Conservation (phyloP, 2,329 filamentous ascomycete genomes). For the Cryphonectria japonica region DNA sequence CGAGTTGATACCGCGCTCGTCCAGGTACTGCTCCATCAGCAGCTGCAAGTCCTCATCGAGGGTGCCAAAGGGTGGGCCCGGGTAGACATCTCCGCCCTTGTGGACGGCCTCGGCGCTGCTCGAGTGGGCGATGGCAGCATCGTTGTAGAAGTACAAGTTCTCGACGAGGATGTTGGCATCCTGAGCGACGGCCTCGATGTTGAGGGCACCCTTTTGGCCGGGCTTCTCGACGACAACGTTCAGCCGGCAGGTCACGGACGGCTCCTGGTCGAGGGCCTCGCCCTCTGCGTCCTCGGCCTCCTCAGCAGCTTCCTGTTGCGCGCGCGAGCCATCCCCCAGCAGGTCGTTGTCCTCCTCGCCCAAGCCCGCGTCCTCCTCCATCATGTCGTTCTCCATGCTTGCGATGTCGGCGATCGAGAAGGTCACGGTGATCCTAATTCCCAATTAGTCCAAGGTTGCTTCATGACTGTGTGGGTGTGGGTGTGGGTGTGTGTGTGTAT, state of each 20-base stretch:
- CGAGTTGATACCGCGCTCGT: conserved; percentile 90
- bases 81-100: conserved; percentile 77
- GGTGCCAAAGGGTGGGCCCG: conserved; percentile 89
- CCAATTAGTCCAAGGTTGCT: conserved; percentile 22
- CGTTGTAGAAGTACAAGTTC: conserved; percentile 85
- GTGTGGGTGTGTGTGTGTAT: not conserved
- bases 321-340: conserved; percentile 48
- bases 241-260: conserved; percentile 77
- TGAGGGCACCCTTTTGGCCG: conserved; percentile 74
- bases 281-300: conserved; percentile 53
- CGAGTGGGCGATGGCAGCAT: conserved; percentile 76
- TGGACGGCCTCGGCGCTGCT: conserved; percentile 77
- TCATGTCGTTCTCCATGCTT: conserved; percentile 60
- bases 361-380: conserved; percentile 59
- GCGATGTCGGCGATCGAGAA: conserved; percentile 87
- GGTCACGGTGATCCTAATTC: conserved; percentile 63
- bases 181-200: conserved; percentile 84
- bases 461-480: not conserved
- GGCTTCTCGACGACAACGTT: conserved; percentile 89
- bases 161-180: conserved; percentile 87
- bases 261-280: conserved; percentile 50
- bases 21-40: conserved; percentile 88
- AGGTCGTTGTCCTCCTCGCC: conserved; percentile 52
- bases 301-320: conserved; percentile 62
- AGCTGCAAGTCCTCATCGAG: conserved; percentile 95